Conservation (phyloP, 768 basidiomycete species). For the Rossbeevera mucosa region DNA sequence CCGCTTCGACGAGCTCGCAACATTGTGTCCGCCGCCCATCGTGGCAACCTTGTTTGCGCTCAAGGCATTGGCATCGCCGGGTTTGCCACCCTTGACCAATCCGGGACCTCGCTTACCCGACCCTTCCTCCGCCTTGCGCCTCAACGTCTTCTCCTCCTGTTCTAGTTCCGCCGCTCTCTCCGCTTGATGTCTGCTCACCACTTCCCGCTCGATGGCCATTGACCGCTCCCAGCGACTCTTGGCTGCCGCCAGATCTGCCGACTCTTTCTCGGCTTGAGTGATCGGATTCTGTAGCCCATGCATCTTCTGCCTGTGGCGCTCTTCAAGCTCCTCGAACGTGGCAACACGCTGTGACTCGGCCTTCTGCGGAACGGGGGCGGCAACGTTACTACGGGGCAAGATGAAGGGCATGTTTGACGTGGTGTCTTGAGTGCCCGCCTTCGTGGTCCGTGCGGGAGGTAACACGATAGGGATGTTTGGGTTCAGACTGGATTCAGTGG, state of each 20-base stretch:
- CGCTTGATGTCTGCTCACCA: slow-evolving; percentile 65
- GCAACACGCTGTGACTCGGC: slow-evolving; percentile 52
- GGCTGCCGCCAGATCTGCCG: slow-evolving; percentile 71
- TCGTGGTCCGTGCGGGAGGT: slow-evolving; percentile 31
- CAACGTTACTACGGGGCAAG: slow-evolving; percentile 42
- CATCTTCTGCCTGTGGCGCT: slow-evolving; percentile 83
- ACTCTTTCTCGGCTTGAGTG: slow-evolving; percentile 74
- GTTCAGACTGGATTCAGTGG: slow-evolving; percentile 17
- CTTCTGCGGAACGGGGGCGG: slow-evolving; percentile 43
- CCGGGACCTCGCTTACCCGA: slow-evolving; percentile 33
- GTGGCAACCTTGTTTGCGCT: slow-evolving; percentile 60
- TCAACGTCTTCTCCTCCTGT: slow-evolving; percentile 46
- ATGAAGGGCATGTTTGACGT: slow-evolving; percentile 39
- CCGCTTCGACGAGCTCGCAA: slow-evolving; percentile 49
- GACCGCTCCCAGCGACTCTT: slow-evolving; percentile 80
- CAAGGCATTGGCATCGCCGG: slow-evolving; percentile 28
- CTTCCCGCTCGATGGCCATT: slow-evolving; percentile 68
- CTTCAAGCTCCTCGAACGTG: slow-evolving; percentile 84
- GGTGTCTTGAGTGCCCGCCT: slow-evolving; percentile 29
- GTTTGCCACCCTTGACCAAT: slow-evolving; percentile 31
- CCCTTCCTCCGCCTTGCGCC: slow-evolving; percentile 43
- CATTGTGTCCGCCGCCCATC: slow-evolving; percentile 28
- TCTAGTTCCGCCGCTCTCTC: slow-evolving; percentile 54
- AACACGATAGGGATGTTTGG: slow-evolving; percentile 30
- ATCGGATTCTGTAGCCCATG: slow-evolving; percentile 77